Base-by-base conservation (phyloP, 495 filamentous ascomycete genomes). In the Hyaloscypha variabilis region DNA sequence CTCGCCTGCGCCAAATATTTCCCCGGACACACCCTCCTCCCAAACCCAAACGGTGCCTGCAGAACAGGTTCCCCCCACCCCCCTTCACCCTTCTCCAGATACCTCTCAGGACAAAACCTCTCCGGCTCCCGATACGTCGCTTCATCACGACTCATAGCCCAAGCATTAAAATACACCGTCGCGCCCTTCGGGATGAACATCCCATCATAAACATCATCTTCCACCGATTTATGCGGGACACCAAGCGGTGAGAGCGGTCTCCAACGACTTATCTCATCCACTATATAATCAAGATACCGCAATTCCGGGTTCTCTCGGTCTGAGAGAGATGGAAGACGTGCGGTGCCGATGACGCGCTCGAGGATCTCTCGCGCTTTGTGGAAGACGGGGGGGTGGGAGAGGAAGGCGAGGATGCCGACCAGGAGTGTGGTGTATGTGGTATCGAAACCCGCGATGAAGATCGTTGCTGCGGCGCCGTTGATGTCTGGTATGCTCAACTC, bases 11-110 rank as follows among this genome's bases (percentile, higher is more conserved):
- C 68, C 1, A 70, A 19, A 58, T 70, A 56, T 25, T 36, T n/a
- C 14, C 68, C 64, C 19, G 58, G 17, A 63, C 68, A 70, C 1
- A 70, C 34, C 30, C 64, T 53, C 78, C 76, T 51, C 1, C 83
- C 83, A 72, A 86, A 86, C 2, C 83, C 83, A 71, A 85, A 86
- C 1, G 78, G 80, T 0, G 81, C 82, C 21, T 80, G 72, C 0
- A 79, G 79, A 17, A 83, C 65, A 5, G 81, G 80, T 62, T 86
- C 82, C 0, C 77, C 84, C 21, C 69, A 72, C 0, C 82, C 83
- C 0, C 83, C 82, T 51, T 82, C 69, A 13, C 74, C 72, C 23
- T 69, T 67, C 0, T 78, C 69, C 19, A 79, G 68, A 39, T 80
- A 86, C 49, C 81, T 67, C 49, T 83, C 80, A 0, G 82, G 81